Conservation (phyloP, 768 basidiomycete genomes). For the Termitomyces sp. region DNA sequence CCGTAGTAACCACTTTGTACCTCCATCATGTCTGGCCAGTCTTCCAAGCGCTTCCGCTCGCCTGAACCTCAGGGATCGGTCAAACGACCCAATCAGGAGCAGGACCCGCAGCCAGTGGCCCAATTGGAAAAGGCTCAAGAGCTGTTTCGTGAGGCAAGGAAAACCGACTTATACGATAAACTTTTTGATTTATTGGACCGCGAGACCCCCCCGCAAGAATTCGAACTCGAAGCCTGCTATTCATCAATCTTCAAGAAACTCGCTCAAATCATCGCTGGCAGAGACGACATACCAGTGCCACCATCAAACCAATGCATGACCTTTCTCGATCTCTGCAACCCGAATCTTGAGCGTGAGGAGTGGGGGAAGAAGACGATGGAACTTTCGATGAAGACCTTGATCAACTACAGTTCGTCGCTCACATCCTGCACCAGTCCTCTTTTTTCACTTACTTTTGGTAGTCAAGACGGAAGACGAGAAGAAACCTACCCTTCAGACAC, state of each 20-base stretch:
- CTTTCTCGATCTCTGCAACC: not conserved
- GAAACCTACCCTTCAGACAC: not conserved
- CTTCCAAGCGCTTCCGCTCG: not conserved
- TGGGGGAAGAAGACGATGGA: too few relatives aligned
- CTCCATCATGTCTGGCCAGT: not conserved
- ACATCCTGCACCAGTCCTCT: not conserved
- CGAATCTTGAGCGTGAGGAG: rapidly evolving
- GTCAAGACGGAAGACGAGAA: not conserved
- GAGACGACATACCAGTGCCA: not conserved
- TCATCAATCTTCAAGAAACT: not conserved
- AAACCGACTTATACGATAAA: not conserved
- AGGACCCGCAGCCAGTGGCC: not conserved
- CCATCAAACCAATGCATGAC: too few relatives aligned
- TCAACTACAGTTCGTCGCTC: not conserved
- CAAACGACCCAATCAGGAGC: not conserved
- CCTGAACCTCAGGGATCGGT: not conserved
- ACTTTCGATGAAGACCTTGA: rapidly evolving
- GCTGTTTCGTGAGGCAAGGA: not conserved
- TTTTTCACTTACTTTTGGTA: not conserved
- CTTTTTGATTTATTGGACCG: not conserved
- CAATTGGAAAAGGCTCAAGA: not conserved
- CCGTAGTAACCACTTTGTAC: too few relatives aligned
- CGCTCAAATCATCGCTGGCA: not conserved
- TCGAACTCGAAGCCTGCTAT: not conserved
- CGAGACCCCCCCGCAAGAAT: not conserved